Evolutionary conservation across 2,329 filamentous ascomycete genomes (phyloP).

Genomic region (Chaetomium globosum): DNA sequence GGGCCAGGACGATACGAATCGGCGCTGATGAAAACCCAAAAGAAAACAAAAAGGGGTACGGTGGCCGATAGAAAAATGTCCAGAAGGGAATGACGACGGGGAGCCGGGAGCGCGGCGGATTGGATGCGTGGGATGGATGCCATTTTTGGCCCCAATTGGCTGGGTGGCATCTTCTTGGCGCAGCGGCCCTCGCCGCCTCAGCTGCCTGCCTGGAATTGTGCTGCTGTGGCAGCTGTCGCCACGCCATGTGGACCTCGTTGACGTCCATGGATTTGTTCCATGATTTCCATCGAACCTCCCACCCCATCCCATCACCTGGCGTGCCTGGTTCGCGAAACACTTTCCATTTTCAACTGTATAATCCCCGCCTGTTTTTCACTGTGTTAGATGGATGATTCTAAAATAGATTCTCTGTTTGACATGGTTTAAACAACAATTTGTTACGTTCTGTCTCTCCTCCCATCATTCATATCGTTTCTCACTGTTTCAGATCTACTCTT

Average conservation of each 20-base stretch:
- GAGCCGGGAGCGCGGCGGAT: background rate
- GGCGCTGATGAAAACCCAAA: conserved; percentile 14
- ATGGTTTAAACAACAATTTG: too few relatives aligned
- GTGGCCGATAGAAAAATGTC: conserved; percentile 13
- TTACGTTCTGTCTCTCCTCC: too few relatives aligned
- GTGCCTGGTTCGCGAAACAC: too few relatives aligned
- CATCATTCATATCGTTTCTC: too few relatives aligned
- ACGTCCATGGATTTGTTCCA: background rate
- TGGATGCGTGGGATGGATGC: background rate
- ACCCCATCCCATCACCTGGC: too few relatives aligned
- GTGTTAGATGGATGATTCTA: too few relatives aligned
- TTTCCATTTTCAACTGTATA: too few relatives aligned
- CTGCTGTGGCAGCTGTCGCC: conserved; percentile 11
- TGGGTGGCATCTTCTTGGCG: conserved; percentile 17
- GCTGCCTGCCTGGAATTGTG: background rate
- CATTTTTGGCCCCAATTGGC: conserved; percentile 12
- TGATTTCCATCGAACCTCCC: too few relatives aligned
- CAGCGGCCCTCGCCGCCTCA: conserved; percentile 1
- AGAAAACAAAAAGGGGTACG: background rate
- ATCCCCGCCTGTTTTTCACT: too few relatives aligned
- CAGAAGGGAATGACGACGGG: conserved; percentile 3
- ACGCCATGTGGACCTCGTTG: conserved; percentile 6
- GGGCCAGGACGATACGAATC: background rate
- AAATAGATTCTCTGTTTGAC: too few relatives aligned
- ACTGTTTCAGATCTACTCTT: too few relatives aligned